phyloP scores from a whole-genome alignment of 306 rosid genomes.

The Styphnolobium japonicum region DNA sequence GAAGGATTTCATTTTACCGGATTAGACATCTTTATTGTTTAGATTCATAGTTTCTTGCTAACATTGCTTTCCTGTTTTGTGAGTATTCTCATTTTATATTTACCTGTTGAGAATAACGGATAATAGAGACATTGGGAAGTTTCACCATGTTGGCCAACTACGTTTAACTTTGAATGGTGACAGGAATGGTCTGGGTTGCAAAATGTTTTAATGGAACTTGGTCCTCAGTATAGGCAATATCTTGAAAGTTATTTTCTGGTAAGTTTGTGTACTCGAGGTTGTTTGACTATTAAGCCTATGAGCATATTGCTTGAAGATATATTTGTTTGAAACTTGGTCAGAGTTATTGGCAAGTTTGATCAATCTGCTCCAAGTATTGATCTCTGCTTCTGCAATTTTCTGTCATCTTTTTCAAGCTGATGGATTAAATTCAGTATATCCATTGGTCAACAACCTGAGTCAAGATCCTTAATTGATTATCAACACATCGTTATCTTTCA shows the following conservation, averaged over 20 bases:
- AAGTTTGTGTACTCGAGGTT: conserved; percentile 71
- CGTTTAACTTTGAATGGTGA: background rate
- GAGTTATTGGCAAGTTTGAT: conserved; percentile 16
- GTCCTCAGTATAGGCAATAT: background rate
- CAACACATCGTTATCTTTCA: no score
- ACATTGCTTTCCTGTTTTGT: background rate
- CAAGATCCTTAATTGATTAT: conserved; percentile 81
- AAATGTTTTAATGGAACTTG: background rate
- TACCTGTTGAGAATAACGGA: background rate
- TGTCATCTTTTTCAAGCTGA: conserved; percentile 73
- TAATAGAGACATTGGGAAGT: background rate
- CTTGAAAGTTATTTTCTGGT: background rate
- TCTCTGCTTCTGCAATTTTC: conserved; percentile 4
- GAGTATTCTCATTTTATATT: background rate
- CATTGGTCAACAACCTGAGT: conserved; percentile 94
- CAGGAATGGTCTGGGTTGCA: background rate
- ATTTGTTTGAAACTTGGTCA: conserved; percentile 2
- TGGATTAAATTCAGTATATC: conserved; percentile 82
- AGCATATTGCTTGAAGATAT: conserved; percentile 20
- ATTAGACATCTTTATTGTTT: background rate
- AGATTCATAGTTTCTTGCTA: background rate
- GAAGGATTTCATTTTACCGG: background rate
- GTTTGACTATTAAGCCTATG: conserved; percentile 83
- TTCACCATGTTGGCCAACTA: background rate
- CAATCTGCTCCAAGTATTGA: conserved; percentile 10